A percentile compares a stretch with the other conserved stretches of the same genome.
Evolutionary conservation across 179 eudicot species (phyloP).

Genomic region (Patellifolia procumbens): DNA sequence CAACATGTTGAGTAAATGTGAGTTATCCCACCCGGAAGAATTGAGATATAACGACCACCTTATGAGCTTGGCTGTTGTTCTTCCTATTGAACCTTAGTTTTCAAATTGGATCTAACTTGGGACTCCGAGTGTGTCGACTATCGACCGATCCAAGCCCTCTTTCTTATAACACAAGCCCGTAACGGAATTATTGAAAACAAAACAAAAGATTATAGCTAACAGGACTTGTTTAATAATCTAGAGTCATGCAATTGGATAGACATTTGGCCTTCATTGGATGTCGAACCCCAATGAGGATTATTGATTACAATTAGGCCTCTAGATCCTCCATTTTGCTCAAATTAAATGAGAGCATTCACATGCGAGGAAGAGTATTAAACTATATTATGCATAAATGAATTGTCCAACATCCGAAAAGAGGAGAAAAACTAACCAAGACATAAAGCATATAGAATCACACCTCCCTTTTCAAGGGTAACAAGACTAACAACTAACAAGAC

Average conservation of each 20-base stretch:
- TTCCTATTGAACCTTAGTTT: background rate
- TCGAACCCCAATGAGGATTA: background rate
- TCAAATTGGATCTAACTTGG: background rate
- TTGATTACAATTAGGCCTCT: background rate
- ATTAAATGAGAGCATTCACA: background rate
- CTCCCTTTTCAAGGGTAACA: background rate
- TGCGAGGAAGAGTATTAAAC: background rate
- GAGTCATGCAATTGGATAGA: background rate
- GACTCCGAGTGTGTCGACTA: background rate
- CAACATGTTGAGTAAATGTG: background rate
- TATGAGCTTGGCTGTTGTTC: too few relatives aligned
- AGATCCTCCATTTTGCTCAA: background rate
- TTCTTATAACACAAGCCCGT: too few relatives aligned
- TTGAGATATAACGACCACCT: background rate
- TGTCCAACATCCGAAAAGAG: background rate
- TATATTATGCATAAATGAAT: background rate
- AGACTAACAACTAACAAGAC: too few relatives aligned
- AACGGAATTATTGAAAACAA: background rate
- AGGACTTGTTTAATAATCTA: background rate
- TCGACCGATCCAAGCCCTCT: background rate
- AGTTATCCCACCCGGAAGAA: background rate
- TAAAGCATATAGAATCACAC: background rate
- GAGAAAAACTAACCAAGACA: background rate
- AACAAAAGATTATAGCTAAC: background rate
- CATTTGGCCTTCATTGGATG: background rate